These are phyloP conservation scores for Candida glucosophila DNA, from an alignment of 1,139 yeast genomes.

Conservation along the genomic window DNA sequence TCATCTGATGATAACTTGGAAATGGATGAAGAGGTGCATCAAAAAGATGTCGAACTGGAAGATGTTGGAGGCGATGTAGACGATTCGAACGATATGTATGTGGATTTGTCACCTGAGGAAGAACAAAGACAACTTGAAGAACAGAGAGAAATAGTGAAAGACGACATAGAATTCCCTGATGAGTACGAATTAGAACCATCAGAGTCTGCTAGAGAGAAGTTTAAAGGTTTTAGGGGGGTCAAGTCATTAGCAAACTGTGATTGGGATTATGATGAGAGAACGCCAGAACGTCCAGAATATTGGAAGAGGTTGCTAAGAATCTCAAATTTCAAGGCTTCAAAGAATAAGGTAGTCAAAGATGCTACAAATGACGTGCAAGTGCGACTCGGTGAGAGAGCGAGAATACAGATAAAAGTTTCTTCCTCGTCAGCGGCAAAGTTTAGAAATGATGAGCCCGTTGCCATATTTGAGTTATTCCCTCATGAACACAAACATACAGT, in stretches of 20 bases:
- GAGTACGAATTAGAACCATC: slow-evolving; percentile 79
- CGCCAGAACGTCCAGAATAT: slow-evolving; percentile 64
- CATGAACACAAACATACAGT: slow-evolving; percentile 86
- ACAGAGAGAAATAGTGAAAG: slow-evolving; percentile 64
- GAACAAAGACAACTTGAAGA: slow-evolving; percentile 69
- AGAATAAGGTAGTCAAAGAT: slow-evolving; percentile 60
- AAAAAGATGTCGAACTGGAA: slow-evolving; percentile 29
- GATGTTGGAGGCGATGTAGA: slow-evolving; percentile 21
- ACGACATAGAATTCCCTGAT: slow-evolving; percentile 92
- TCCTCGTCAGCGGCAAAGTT: slow-evolving; percentile 59
- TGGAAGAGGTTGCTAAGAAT: slow-evolving; percentile 74
- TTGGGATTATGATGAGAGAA: slow-evolving; percentile 86
- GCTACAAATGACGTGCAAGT: slow-evolving; percentile 50
- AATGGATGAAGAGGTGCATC: slow-evolving; percentile 15
- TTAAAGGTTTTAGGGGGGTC: slow-evolving; percentile 76
- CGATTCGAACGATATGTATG: slow-evolving; percentile 36
- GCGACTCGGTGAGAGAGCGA: slow-evolving; percentile 57
- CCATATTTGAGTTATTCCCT: slow-evolving; percentile 64
- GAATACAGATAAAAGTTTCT: slow-evolving; percentile 47
- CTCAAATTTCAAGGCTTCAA: slow-evolving; percentile 70
- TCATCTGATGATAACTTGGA: slow-evolving; percentile 5
- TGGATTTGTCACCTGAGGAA: slow-evolving; percentile 73
- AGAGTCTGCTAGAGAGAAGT: slow-evolving; percentile 66
- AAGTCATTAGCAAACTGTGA: slow-evolving; percentile 70
- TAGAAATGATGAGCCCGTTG: slow-evolving; percentile 46